phyloP scores from a whole-genome alignment of 2,329 filamentous ascomycete species.

The Diplodia seriata region DNA sequence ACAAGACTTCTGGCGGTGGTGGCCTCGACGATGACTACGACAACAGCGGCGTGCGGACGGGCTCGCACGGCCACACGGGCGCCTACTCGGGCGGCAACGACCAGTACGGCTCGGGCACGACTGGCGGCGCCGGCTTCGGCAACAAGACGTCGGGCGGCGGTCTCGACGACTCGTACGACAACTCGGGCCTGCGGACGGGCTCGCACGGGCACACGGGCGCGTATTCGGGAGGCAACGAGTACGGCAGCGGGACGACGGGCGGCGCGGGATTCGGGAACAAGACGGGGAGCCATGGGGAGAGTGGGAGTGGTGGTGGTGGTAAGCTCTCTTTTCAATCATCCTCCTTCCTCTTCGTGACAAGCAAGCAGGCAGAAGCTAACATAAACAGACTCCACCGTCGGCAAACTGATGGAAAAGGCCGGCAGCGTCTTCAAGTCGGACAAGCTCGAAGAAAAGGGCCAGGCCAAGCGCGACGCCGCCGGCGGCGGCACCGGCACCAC shows the following conservation, averaged over 20 bases:
- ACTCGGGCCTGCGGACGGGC: slow-evolving; percentile 39
- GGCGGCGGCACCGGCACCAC: background rate
- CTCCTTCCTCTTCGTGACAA: no score
- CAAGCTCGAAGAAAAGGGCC: slow-evolving; percentile 58
- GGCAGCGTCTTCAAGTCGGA: slow-evolving; percentile 59
- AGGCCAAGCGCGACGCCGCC: slow-evolving; percentile 55
- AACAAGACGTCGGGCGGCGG: slow-evolving; percentile 42
- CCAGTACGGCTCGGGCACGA: no score
- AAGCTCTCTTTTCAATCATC: background rate
- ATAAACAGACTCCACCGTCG: slow-evolving; percentile 56
- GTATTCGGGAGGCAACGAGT: slow-evolving; percentile 41
- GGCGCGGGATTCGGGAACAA: slow-evolving; percentile 51
- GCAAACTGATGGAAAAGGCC: slow-evolving; percentile 66
- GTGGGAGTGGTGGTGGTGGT: background rate
- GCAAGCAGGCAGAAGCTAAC: slow-evolving; percentile 1
- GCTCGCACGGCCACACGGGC: no score
- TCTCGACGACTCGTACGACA: slow-evolving; percentile 33
- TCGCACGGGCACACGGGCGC: slow-evolving; percentile 39
- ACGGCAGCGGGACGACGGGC: slow-evolving; percentile 44
- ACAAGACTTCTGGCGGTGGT: no score
- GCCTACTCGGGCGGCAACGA: no score
- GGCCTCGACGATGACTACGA: no score
- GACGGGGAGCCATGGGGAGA: slow-evolving; percentile 34
- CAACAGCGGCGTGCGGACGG: no score
- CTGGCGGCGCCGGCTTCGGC: slow-evolving; percentile 46